These are phyloP conservation scores for Alternaria triticimaculans DNA, from an alignment of 2,329 filamentous ascomycete genomes.

Conservation along the genomic window DNA sequence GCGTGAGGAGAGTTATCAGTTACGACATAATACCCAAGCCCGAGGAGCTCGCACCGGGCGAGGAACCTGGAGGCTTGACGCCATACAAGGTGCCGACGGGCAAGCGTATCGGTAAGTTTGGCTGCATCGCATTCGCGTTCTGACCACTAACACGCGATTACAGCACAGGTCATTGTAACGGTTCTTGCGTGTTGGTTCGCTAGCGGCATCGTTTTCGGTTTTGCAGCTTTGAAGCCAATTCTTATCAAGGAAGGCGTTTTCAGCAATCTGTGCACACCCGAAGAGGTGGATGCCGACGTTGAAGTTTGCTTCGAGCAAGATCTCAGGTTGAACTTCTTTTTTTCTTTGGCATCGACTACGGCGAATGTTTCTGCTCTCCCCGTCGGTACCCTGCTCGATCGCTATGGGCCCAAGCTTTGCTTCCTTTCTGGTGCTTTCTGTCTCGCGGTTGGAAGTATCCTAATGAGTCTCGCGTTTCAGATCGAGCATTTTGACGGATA, in stretches of 20 bases:
- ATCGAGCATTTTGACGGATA: constrained; percentile 55
- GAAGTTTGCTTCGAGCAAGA: constrained; percentile 50
- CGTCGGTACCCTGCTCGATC: constrained; percentile 47
- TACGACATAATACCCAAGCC: constrained; percentile 57
- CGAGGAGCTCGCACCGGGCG: constrained; percentile 40
- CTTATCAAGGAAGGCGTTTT: constrained; percentile 49
- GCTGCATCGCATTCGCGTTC: constrained; percentile 13
- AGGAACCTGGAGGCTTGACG: constrained; percentile 54
- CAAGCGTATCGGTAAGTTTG: constrained; percentile 41
- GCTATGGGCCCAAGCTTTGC: constrained; percentile 46
- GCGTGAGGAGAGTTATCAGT: constrained; percentile 52
- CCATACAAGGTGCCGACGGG: constrained; percentile 57
- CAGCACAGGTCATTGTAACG: constrained; percentile 45
- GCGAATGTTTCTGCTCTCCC: constrained; percentile 49
- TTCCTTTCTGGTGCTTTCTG: constrained; percentile 41
- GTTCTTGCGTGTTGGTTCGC: constrained; percentile 50
- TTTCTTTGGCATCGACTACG: constrained; percentile 47
- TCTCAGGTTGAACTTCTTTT: constrained; percentile 48
- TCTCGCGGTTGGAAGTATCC: constrained; percentile 42
- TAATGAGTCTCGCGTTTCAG: constrained; percentile 48
- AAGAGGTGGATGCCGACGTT: constrained; percentile 43
- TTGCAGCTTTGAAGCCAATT: constrained; percentile 51
- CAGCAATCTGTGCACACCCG: constrained; percentile 42
- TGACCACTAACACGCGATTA: constrained; percentile 13
- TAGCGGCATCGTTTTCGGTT: constrained; percentile 51